A percentile compares a stretch with the other conserved stretches of the same genome.
Conservation (phyloP, 2,329 filamentous ascomycete species). For the Ophiosphaerella herpotricha region DNA sequence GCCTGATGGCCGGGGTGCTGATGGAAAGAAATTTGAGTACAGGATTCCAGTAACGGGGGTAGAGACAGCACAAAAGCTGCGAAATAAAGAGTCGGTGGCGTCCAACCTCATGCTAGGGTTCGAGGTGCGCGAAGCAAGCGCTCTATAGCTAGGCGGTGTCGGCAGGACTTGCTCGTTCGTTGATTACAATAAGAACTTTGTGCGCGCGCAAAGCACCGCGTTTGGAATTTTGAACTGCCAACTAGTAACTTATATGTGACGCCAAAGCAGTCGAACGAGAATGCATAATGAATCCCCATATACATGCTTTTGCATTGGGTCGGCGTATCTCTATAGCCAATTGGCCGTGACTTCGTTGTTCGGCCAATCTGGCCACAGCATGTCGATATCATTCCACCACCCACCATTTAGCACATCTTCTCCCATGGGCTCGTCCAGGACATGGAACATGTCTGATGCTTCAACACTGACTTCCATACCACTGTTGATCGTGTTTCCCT, state of each 20-base stretch:
- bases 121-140: not conserved
- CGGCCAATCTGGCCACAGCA: not conserved
- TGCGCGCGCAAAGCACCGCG: no score
- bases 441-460: not conserved
- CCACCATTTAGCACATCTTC: not conserved
- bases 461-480: not conserved
- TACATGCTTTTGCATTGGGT: not conserved
- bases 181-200: no score
- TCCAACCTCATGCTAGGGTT: not conserved
- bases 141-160: not conserved
- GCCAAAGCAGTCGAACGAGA: no score
- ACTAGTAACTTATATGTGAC: no score
- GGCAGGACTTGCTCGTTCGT: no score
- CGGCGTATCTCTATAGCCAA: not conserved
- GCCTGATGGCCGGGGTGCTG: not conserved
- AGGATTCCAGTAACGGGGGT: not conserved
- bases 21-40: not conserved
- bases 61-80: not conserved
- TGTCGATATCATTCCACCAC: not conserved
- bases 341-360: not conserved
- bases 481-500: not conserved
- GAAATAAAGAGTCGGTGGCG: not conserved
- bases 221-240: no score
- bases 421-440: not conserved
- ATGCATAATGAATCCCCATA: not conserved